Conservation (phyloP, 2,329 filamentous ascomycete species). For the Sphaerulina musiva region DNA sequence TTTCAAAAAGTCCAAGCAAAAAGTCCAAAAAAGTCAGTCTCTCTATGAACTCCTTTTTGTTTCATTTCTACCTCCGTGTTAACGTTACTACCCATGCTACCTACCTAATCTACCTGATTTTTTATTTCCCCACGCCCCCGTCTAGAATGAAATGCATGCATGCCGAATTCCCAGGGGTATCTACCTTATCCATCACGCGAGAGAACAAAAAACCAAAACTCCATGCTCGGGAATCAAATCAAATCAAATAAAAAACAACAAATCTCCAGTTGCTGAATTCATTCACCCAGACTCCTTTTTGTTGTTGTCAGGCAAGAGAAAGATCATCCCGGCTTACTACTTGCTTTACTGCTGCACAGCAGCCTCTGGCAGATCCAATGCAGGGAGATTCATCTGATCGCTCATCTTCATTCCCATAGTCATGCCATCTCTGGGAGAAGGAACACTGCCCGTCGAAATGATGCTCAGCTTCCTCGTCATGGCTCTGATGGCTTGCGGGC, state of each 20-base stretch:
- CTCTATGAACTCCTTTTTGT: too few relatives aligned
- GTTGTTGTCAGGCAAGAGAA: too few relatives aligned
- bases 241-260: neutral
- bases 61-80: too few relatives aligned
- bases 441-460: slow-evolving; percentile 18
- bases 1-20: too few relatives aligned
- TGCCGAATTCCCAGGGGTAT: too few relatives aligned
- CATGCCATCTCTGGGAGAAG: slow-evolving; percentile 24
- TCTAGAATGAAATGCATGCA: too few relatives aligned
- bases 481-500: slow-evolving; percentile 14
- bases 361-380: slow-evolving; percentile 11
- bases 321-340: neutral
- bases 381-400: slow-evolving; percentile 15
- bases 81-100: too few relatives aligned
- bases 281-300: too few relatives aligned
- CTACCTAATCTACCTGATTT: too few relatives aligned
- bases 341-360: slow-evolving; percentile 4
- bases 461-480: slow-evolving; percentile 23
- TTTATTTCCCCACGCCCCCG: too few relatives aligned
- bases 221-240: neutral
- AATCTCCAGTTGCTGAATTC: neutral
- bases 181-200: too few relatives aligned
- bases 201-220: neutral
- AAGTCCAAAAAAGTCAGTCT: too few relatives aligned
- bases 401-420: slow-evolving; percentile 25